phyloP scores from a whole-genome alignment of 2,329 filamentous ascomycete genomes.

The Arthroderma uncinatum region DNA sequence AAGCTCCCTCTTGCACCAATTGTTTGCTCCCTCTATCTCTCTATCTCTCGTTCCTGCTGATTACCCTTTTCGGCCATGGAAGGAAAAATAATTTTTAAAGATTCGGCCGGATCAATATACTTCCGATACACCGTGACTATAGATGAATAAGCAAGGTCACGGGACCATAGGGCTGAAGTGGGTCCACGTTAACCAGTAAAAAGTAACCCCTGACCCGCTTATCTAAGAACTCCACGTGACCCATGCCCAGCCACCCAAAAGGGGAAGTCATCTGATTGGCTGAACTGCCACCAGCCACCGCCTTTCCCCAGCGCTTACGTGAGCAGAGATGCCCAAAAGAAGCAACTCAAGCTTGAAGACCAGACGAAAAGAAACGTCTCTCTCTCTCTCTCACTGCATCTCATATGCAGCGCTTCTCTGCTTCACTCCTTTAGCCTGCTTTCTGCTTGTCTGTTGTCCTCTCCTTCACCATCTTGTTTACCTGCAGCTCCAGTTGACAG shows the following conservation, averaged over 20 bases:
- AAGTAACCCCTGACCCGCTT: too few relatives aligned
- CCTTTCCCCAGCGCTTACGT: not conserved
- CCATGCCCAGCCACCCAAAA: not conserved
- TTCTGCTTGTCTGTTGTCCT: not conserved
- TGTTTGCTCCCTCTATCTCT: not conserved
- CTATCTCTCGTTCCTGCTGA: not conserved
- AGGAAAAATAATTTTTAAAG: not conserved
- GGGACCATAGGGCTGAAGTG: not conserved
- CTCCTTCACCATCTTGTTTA: not conserved
- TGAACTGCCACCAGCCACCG: not conserved
- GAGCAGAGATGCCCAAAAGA: not conserved
- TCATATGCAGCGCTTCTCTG: too few relatives aligned
- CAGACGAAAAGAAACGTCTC: not conserved
- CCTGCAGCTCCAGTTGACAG: not conserved
- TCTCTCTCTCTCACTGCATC: not conserved
- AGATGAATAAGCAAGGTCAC: not conserved
- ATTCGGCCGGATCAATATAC: not conserved
- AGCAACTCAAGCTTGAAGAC: not conserved
- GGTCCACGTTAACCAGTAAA: too few relatives aligned
- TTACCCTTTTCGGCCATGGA: not conserved
- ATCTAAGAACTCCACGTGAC: not conserved
- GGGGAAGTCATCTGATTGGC: not conserved
- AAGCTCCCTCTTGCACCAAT: not conserved
- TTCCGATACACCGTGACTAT: not conserved
- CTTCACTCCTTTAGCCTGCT: not conserved